Percentiles rank a stretch among this genome's conserved stretches.
These are phyloP conservation scores for Hygrophila difformis DNA, from an alignment of 257 asterid genomes.

Conservation along the genomic window DNA sequence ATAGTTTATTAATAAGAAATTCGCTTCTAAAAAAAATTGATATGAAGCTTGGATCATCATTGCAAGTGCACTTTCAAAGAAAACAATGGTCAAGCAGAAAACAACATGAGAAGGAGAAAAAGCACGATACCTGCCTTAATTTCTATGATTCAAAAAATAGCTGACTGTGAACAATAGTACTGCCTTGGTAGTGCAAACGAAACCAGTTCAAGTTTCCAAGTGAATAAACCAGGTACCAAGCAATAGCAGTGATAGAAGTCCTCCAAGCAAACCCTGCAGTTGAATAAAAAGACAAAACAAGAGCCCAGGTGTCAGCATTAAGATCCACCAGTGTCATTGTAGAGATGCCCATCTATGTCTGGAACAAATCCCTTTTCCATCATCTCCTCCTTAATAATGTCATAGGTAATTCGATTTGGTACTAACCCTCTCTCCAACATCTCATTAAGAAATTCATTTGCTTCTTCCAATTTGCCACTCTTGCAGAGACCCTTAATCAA, in stretches of 20 bases:
- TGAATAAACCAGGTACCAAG: neutral
- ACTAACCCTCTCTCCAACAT: slow-evolving; percentile 89
- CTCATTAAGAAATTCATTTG: slow-evolving; percentile 64
- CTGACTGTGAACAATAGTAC: too few species aligned
- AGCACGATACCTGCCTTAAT: too few species aligned
- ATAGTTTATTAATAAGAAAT: too few species aligned
- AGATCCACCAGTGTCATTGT: slow-evolving; percentile 28
- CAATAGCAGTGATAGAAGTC: neutral
- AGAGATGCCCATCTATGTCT: slow-evolving; percentile 75
- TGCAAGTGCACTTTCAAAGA: too few species aligned
- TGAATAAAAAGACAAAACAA: neutral
- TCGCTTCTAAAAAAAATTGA: too few species aligned
- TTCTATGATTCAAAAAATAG: too few species aligned
- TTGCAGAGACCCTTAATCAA: slow-evolving; percentile 66
- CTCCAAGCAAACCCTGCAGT: neutral
- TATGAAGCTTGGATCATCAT: too few species aligned
- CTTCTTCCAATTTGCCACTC: slow-evolving; percentile 56
- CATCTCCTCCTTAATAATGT: slow-evolving; percentile 65
- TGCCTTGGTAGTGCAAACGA: too few species aligned
- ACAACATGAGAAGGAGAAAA: too few species aligned
- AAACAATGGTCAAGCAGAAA: too few species aligned
- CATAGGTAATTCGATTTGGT: slow-evolving; percentile 68
- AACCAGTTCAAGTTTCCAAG: too few species aligned
- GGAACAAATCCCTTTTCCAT: slow-evolving; percentile 84
- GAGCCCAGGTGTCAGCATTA: slow-evolving; percentile 9